Base-by-base conservation (phyloP, 495 filamentous ascomycete species). In the Staphylotrichum tortipilum region DNA sequence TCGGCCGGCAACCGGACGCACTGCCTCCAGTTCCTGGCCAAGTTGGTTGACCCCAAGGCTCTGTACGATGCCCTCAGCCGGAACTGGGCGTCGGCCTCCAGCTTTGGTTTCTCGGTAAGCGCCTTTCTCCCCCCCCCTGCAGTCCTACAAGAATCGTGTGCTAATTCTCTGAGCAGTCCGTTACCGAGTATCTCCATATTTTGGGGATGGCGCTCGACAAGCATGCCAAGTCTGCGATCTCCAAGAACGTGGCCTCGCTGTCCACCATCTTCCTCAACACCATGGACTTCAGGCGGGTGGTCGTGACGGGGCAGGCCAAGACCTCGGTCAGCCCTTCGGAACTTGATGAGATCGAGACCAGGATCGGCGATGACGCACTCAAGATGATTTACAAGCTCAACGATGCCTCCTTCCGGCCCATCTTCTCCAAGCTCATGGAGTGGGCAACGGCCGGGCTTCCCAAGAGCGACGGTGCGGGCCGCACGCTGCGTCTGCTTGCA, bases 341-440 rank as follows among this genome's bases (percentile, higher is more conserved):
- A n/a, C 36, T 63, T 6, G 56, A 61, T 2, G 59, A 67, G 24
- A 70, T 87, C n/a, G 88, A 95, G 64, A 70, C 69, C 26, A 59
- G 68, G 3, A 55, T 87, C 46, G 80, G 86, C 55, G 73, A 82
- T 10, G 73, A 81, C 3, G 82, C 80, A 0, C 79, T 97, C 33
- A 85, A 88, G 63, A 90, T 95, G 82, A 85, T 92, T 43, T 86
- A 94, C 69, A 96, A 96, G 75, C 77, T 97, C 18, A 97, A 95
- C 66, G 94, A 98, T 65, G 80, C 84, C n/a, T 79, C 85, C 15
- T 98, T 97, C 78, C 79, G 90, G n/a, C 92, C 92, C 0, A 80
- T 97, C 44, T 97, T 97, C 65, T 74, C 79, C 14, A 79, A 81
- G 47, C 66, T 95, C 6, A 72, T 90, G 19, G 89, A 95, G 28